phyloP scores from a whole-genome alignment of 306 rosid genomes.

The Alnus glutinosa region DNA sequence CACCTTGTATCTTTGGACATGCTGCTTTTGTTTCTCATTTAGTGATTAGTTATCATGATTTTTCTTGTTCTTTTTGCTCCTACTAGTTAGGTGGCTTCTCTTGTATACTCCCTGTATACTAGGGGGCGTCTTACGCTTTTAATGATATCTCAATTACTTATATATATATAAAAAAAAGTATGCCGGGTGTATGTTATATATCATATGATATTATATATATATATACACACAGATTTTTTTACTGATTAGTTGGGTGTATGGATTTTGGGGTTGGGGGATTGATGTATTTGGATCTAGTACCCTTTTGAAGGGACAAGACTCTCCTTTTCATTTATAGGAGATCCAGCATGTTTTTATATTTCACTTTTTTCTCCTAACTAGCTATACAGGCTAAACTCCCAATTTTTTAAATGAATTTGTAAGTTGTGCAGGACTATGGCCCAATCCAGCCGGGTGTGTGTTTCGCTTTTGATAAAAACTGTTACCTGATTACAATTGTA shows the following conservation, averaged over 20 bases:
- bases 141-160: too few relatives aligned
- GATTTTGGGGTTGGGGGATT: background rate
- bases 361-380: background rate
- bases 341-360: background rate
- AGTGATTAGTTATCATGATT: too few relatives aligned
- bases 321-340: background rate
- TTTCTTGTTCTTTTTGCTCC: too few relatives aligned
- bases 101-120: too few relatives aligned
- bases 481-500: slow-evolving; percentile 17
- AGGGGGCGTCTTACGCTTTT: too few relatives aligned
- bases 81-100: too few relatives aligned
- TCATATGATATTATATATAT: background rate
- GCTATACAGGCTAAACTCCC: background rate
- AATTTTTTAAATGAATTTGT: background rate
- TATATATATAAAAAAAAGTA: too few relatives aligned
- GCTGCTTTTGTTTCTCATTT: too few relatives aligned
- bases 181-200: background rate
- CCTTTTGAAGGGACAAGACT: background rate
- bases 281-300: background rate
- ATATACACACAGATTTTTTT: background rate
- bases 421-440: background rate
- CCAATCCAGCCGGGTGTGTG: background rate
- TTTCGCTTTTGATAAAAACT: slow-evolving; percentile 16
- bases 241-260: background rate
- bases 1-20: too few relatives aligned